phyloP scores from a whole-genome alignment of 371 early-diverging fungal genomes.

The Actinomortierella ambigua region DNA sequence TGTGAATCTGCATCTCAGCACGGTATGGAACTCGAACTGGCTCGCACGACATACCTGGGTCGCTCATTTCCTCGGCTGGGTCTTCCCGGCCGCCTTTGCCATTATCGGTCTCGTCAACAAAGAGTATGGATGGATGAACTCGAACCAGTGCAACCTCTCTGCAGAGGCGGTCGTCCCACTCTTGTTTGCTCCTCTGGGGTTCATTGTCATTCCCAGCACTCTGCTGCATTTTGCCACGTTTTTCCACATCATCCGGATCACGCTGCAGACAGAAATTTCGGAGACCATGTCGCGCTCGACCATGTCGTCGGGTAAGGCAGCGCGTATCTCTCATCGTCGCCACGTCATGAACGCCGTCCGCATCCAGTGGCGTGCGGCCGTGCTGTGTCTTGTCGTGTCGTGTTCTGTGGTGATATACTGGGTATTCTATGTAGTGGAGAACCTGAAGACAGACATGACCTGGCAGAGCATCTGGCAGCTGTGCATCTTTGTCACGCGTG shows the following conservation, averaged over 20 bases:
- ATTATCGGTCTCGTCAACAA: slow-evolving; percentile 50
- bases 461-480: slow-evolving; percentile 47
- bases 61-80: slow-evolving; percentile 63
- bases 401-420: slow-evolving; percentile 58
- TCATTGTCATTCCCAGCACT: slow-evolving; percentile 58
- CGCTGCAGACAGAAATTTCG: slow-evolving; percentile 56
- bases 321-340: slow-evolving; percentile 52
- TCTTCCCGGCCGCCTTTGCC: slow-evolving; percentile 60
- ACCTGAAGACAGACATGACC: slow-evolving; percentile 25
- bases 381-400: slow-evolving; percentile 57
- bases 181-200: slow-evolving; percentile 66
- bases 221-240: slow-evolving; percentile 64
- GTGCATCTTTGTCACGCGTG: slow-evolving; percentile 28
- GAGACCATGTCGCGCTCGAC: slow-evolving; percentile 45
- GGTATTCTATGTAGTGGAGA: slow-evolving; percentile 43
- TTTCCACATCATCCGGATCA: slow-evolving; percentile 57
- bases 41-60: slow-evolving; percentile 57
- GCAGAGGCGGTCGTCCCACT: slow-evolving; percentile 52
- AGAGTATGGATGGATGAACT: slow-evolving; percentile 41
- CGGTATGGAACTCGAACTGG: slow-evolving; percentile 68
- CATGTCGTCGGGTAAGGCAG: slow-evolving; percentile 36
- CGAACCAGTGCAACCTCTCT: slow-evolving; percentile 54
- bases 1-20: slow-evolving; percentile 65
- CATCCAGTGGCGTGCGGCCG: slow-evolving; percentile 72
- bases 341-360: slow-evolving; percentile 66